phyloP scores from a whole-genome alignment of 176 grass and related monocot genomes.

The Tuctoria greenei region DNA sequence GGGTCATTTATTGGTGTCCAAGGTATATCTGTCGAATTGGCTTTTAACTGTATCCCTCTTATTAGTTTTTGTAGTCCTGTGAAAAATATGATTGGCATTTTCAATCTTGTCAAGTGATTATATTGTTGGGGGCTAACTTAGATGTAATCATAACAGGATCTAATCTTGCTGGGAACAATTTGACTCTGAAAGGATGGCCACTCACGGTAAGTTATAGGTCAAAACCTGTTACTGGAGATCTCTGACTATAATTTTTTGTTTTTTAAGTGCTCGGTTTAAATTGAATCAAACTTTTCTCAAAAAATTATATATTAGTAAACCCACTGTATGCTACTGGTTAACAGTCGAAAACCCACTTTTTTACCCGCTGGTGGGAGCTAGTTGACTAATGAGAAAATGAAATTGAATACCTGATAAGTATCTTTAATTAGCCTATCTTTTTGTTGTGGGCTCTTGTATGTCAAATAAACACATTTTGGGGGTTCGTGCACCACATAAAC shows the following conservation, averaged over 20 bases:
- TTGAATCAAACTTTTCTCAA: slow-evolving; percentile 20
- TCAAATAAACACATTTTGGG: not conserved
- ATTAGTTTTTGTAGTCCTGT: slow-evolving; percentile 4
- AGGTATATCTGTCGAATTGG: slow-evolving; percentile 53
- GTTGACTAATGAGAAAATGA: not conserved
- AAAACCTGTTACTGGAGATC: slow-evolving; percentile 7
- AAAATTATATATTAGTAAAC: not conserved
- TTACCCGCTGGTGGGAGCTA: not conserved
- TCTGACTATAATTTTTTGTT: not conserved
- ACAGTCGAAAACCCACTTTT: not conserved
- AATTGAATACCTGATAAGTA: not conserved
- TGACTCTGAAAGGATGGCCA: slow-evolving; percentile 99
- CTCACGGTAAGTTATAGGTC: slow-evolving; percentile 67
- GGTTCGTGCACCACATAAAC: not conserved
- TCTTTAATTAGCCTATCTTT: too few relatives aligned
- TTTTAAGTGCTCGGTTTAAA: slow-evolving; percentile 9
- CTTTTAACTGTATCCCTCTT: not conserved
- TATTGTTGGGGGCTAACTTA: slow-evolving; percentile 25
- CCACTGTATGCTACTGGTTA: not conserved
- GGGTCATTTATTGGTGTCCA: slow-evolving; percentile 85
- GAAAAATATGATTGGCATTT: slow-evolving; percentile 18
- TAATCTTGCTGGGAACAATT: slow-evolving; percentile 89
- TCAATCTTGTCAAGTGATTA: slow-evolving; percentile 10
- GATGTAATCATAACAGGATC: slow-evolving; percentile 61
- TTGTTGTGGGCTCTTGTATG: not conserved